Conservation (phyloP, 306 rosid genomes). For the cucumber (Cucumis sativus) region Cucumber_9930_V3 NC_026655.2:8583501-8584000, state of each 20-base stretch:
- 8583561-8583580: too few species aligned
- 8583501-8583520: too few species aligned
- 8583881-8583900: conserved; percentile 36
- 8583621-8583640: too few species aligned
- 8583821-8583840: conserved; percentile 39
- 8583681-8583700: conserved; percentile 26
- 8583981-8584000: too few species aligned
- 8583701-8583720: conserved; percentile 24
- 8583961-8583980: too few species aligned
- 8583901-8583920: conserved; percentile 43
- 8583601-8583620: too few species aligned
- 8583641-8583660: neutral
- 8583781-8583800: conserved; percentile 24
- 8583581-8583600: too few species aligned
- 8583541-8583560: too few species aligned
- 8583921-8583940: conserved; percentile 37
- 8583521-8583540: too few species aligned
- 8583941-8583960: too few species aligned
- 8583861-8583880: conserved; percentile 34
- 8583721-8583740: conserved; percentile 40
- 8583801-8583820: conserved; percentile 16
- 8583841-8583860: conserved; percentile 33
- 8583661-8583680: conserved; percentile 50
- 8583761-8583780: conserved; percentile 17
- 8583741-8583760: conserved; percentile 36